phyloP scores from a whole-genome alignment of 768 basidiomycete species.

The Phaffia australis region DNA sequence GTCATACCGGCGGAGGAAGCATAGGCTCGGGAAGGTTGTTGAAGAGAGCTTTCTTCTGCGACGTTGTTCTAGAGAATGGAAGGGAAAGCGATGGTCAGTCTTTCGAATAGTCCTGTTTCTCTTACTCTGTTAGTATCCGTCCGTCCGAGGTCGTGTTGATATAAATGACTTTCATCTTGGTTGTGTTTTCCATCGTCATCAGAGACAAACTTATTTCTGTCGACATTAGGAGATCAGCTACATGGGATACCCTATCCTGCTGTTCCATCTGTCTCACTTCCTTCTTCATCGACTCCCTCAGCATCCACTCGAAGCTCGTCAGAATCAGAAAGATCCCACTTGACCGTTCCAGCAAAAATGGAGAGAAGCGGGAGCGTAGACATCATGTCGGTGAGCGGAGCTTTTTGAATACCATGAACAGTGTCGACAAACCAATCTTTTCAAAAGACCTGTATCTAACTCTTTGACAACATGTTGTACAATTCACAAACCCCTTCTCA shows the following conservation, averaged over 20 bases:
- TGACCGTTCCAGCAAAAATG: slow-evolving; percentile 18
- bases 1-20: too few species aligned
- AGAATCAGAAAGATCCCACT: slow-evolving; percentile 9
- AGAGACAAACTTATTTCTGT: slow-evolving; percentile 70
- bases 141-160: too few species aligned
- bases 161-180: background rate
- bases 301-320: background rate
- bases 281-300: background rate
- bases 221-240: slow-evolving; percentile 62
- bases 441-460: too few species aligned
- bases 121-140: background rate
- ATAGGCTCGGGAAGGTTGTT: too few species aligned
- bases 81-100: slow-evolving; percentile 58
- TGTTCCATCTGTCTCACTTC: slow-evolving; percentile 8
- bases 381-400: slow-evolving; percentile 28
- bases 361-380: slow-evolving; percentile 20
- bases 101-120: slow-evolving; percentile 36
- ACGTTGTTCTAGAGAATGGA: slow-evolving; percentile 76
- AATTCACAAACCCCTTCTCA: too few species aligned
- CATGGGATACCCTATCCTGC: background rate
- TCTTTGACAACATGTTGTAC: too few species aligned
- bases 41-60: slow-evolving; percentile 70
- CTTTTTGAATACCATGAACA: too few species aligned
- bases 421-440: too few species aligned
- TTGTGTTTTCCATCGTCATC: slow-evolving; percentile 14